A percentile compares a stretch with the other conserved stretches of the same genome.
These are phyloP conservation scores for Forsythia viridissima DNA, from an alignment of 257 asterid species.

Conservation along the genomic window DNA sequence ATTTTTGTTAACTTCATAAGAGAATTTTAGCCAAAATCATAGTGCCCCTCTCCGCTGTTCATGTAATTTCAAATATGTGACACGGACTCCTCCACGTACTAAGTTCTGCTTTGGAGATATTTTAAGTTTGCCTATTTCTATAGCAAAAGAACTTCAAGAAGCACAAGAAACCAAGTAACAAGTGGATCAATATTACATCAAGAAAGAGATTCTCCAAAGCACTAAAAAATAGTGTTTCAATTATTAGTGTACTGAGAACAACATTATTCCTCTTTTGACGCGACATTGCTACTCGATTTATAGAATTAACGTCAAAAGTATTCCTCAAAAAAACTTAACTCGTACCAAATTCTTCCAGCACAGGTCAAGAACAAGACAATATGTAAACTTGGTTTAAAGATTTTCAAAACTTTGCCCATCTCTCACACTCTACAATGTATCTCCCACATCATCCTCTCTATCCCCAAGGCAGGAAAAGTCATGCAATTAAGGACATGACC, in stretches of 20 bases:
- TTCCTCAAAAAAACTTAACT: constrained; percentile 31
- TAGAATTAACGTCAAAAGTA: constrained; percentile 29
- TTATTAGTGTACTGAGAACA: constrained; percentile 51
- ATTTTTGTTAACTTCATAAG: background rate
- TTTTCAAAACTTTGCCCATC: background rate
- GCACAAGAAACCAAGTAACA: constrained; percentile 30
- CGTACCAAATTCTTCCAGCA: background rate
- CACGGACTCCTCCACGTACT: background rate
- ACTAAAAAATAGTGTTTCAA: constrained; percentile 52
- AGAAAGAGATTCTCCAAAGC: constrained; percentile 64
- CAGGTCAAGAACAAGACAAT: background rate
- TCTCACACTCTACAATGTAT: background rate
- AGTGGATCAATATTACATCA: constrained; percentile 43
- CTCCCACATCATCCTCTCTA: background rate
- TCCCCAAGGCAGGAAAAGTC: background rate
- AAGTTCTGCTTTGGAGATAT: constrained; percentile 15
- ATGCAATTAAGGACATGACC: background rate
- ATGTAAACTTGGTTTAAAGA: background rate
- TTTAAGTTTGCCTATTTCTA: constrained; percentile 12
- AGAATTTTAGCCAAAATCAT: constrained; percentile 1
- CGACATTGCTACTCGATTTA: constrained; percentile 44
- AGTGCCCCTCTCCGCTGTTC: background rate
- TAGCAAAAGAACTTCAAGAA: constrained; percentile 22
- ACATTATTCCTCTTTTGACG: constrained; percentile 62
- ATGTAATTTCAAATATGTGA: background rate